A percentile compares a stretch with the other conserved stretches of the same genome.
phyloP scores from a whole-genome alignment of 2,329 filamentous ascomycete genomes.

The Colletotrichum somersetense region DNA sequence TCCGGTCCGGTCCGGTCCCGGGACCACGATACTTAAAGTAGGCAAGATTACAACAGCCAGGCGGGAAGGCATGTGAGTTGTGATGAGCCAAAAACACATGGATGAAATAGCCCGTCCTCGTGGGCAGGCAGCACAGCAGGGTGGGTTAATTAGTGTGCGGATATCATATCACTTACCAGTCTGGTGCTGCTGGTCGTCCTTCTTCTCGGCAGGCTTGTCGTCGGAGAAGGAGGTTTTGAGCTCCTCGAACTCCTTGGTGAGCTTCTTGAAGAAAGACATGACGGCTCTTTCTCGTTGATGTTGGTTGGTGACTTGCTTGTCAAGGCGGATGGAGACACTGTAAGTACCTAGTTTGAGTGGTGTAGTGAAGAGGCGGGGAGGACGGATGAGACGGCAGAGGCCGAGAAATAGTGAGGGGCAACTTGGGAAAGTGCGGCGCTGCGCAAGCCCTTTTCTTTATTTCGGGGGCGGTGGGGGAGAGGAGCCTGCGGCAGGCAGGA shows the following conservation, averaged over 20 bases:
- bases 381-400: conserved; percentile 41
- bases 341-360: conserved; percentile 5
- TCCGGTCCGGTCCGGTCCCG: too few species aligned
- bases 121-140: not conserved
- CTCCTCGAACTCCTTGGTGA: conserved; percentile 60
- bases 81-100: conserved; percentile 3
- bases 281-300: conserved; percentile 27
- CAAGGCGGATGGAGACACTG: conserved; percentile 18
- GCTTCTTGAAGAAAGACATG: conserved; percentile 62
- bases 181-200: conserved; percentile 42
- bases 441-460: conserved; percentile 38
- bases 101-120: not conserved
- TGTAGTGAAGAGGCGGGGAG: conserved; percentile 21
- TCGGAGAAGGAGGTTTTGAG: conserved; percentile 58
- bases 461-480: conserved; percentile 28
- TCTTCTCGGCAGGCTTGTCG: conserved; percentile 48
- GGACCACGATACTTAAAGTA: not conserved
- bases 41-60: not conserved
- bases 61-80: conserved; percentile 6
- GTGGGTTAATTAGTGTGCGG: not conserved
- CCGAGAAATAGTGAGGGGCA: conserved; percentile 41
- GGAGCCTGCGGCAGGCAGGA: not conserved
- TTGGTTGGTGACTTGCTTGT: conserved; percentile 20
- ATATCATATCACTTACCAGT: conserved; percentile 29
- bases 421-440: conserved; percentile 25